A percentile compares a stretch with the other conserved stretches of the same genome.
Conservation (phyloP, 495 filamentous ascomycete genomes). For the Tuber melanosporum region DNA sequence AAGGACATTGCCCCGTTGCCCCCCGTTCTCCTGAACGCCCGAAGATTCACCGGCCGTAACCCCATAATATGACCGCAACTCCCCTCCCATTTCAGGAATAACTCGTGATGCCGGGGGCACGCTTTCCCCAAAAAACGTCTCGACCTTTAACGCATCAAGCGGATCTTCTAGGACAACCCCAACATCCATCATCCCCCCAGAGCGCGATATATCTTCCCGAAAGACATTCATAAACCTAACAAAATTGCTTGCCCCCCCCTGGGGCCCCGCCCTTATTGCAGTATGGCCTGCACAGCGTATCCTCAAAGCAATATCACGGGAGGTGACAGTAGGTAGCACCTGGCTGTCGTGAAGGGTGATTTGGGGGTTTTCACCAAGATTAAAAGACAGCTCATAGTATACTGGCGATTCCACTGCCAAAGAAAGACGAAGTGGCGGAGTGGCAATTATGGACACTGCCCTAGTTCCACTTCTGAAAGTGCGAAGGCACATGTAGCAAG, state of each 20-base stretch:
- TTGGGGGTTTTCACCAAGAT: neutral
- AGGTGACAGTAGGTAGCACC: neutral
- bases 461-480: neutral
- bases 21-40: neutral
- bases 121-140: neutral
- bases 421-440: neutral
- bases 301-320: neutral
- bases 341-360: neutral
- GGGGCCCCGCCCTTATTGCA: neutral
- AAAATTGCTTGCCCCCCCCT: neutral
- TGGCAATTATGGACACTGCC: neutral
- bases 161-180: neutral
- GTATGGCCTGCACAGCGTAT: neutral
- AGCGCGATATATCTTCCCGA: neutral
- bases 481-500: conserved; percentile 2
- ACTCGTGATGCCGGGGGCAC: neutral
- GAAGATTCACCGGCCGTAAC: neutral
- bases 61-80: neutral
- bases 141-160: neutral
- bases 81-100: neutral
- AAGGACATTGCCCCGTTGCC: neutral
- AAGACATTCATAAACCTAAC: neutral
- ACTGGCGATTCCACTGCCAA: neutral
- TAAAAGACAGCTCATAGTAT: neutral
- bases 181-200: neutral